Conservation (phyloP, 2,329 filamentous ascomycete species). For the Metarhizium sp. region DNA sequence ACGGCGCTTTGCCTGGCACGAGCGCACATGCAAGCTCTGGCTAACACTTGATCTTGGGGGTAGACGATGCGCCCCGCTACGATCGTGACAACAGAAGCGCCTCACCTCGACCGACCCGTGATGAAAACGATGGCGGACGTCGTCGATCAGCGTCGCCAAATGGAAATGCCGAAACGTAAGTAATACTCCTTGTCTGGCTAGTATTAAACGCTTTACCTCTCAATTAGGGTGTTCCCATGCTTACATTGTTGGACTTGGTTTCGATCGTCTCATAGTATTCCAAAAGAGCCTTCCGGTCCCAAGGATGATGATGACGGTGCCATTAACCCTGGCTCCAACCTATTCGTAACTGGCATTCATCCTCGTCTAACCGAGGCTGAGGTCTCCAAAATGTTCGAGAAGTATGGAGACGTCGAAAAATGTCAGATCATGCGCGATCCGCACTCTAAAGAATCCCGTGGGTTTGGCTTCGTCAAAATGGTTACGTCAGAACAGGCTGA, state of each 20-base stretch:
- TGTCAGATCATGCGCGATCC: constrained; percentile 99
- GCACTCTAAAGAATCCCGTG: constrained; percentile 95
- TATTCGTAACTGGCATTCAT: constrained; percentile 97
- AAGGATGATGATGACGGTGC: constrained; percentile 66
- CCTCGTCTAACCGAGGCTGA: constrained; percentile 83
- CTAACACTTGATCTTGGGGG: not conserved
- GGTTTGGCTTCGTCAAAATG: constrained; percentile 99
- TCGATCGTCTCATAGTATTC: constrained; percentile 22
- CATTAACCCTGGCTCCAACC: constrained; percentile 89
- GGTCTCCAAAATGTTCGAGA: constrained; percentile 91
- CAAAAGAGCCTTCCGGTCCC: constrained; percentile 43
- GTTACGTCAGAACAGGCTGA: constrained; percentile 89
- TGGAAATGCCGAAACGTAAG: constrained; percentile 30
- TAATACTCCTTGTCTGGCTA: not conserved
- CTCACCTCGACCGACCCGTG: constrained; percentile 51
- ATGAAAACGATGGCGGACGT: constrained; percentile 48
- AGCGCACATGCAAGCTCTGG: not conserved
- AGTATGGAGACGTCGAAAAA: constrained; percentile 97
- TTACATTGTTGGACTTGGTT: constrained; percentile 3
- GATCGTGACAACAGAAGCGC: constrained; percentile 58
- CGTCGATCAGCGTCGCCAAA: constrained; percentile 55
- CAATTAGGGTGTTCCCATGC: constrained; percentile 1
- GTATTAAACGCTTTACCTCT: not conserved
- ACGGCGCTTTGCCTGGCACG: not conserved
- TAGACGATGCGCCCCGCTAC: constrained; percentile 57